Conservation (phyloP, 768 basidiomycete genomes). For the Rhodotorula paludigena region DNA sequence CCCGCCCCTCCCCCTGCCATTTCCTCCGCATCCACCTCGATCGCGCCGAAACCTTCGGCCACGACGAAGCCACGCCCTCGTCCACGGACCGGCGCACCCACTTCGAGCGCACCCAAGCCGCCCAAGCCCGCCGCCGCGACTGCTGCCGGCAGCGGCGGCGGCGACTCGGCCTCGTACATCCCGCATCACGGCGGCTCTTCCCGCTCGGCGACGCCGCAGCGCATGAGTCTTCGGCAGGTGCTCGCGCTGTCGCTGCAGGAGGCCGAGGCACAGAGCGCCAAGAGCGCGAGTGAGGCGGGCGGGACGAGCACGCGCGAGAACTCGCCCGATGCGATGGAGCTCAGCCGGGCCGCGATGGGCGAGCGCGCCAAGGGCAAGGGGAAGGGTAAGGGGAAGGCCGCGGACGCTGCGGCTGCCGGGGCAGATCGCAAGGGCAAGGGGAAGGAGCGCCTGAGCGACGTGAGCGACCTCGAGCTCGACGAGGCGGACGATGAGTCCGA, state of each 20-base stretch:
- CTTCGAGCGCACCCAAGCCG: not conserved
- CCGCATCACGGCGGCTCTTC: conserved; percentile 1
- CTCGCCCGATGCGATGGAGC: conserved; percentile 2
- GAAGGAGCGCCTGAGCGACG: conserved; percentile 9
- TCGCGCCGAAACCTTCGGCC: not conserved
- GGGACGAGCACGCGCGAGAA: conserved; percentile 9
- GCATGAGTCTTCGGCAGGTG: conserved; percentile 33
- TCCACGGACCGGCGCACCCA: not conserved
- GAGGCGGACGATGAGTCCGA: not conserved
- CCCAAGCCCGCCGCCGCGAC: not conserved
- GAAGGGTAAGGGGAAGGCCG: not conserved
- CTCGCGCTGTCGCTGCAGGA: conserved; percentile 29
- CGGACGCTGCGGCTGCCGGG: too few relatives aligned
- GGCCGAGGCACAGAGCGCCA: conserved; percentile 8
- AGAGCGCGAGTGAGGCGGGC: not conserved
- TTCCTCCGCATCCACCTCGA: not conserved
- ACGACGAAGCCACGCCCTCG: not conserved
- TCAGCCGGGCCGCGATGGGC: not conserved
- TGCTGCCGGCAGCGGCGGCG: not conserved
- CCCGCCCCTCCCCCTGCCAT: not conserved
- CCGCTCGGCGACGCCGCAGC: not conserved
- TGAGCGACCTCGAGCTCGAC: conserved; percentile 16
- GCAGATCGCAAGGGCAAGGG: not conserved
- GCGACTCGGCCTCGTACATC: not conserved
- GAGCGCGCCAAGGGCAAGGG: not conserved